Evolutionary conservation across 2,329 filamentous ascomycete species (phyloP), one percentile per base, ranked within the genome.

Genomic region (Grosmannia clavigera): DNA sequence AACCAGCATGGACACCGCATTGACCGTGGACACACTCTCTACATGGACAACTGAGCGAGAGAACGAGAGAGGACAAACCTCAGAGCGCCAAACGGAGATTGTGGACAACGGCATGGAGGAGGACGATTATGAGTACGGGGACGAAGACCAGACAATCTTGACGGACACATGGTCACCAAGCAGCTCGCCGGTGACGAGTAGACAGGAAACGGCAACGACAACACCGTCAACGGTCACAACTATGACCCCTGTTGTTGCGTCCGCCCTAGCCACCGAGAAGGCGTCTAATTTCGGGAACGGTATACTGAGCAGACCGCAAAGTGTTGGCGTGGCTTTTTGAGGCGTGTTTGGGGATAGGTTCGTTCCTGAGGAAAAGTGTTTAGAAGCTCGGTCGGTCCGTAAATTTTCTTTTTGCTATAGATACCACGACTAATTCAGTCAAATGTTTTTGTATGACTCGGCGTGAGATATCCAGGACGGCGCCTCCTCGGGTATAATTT

Each of bases 261-360:
- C 59, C 19, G 55, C 50, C 19, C 57, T 10, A 31, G 52, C 60
- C 1, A 50, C 57, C 1, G 51, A 59, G 3, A 59, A 60, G 52
- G 35, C 50, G 16, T 57, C 40, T 16, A 38, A 27, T 27, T 46
- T 57, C n/a, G 46, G 33, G 9, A 40, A 19, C 33, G 53, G 52
- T 7, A 57, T 54, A 5, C 29, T 48, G 12, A 58, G 63, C 22
- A 67, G 72, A 60, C 72, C 73, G 58, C 70, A 69, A 65, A 76
- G 74, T 62, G 76, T 79, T 25, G 77, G 77, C 9, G 73, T 80
- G 63, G 77, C 77, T 3, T 76, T 78, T 67, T 78, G 63, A 72
- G 55, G 12, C 12, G 16, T 40, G 3, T 40, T 16, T 40, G 12
- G 12, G 38, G 12, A 35, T 35, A 9, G 40, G 5, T 43, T 43